A percentile compares a stretch with the other conserved stretches of the same genome.
These are phyloP conservation scores for Pseudogymnoascus sp. DNA, from an alignment of 2,329 filamentous ascomycete species.

Conservation along the genomic window DNA sequence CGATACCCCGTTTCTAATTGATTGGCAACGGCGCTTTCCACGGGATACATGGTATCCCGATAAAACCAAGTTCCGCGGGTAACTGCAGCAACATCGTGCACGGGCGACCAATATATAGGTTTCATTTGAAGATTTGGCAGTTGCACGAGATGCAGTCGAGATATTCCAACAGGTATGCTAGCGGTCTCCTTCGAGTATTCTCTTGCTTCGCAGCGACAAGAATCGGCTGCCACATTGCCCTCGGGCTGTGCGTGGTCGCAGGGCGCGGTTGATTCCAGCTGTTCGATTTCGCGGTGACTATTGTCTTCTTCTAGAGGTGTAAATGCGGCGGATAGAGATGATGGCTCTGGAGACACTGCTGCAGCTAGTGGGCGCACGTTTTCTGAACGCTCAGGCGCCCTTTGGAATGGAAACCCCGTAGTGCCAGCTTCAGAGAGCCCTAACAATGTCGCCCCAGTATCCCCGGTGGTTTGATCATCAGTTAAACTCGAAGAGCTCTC, in stretches of 20 bases:
- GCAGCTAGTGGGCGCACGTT: constrained; percentile 12
- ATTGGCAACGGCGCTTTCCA: constrained; percentile 81
- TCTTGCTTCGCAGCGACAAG: constrained; percentile 26
- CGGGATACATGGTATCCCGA: constrained; percentile 85
- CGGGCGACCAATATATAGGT: constrained; percentile 94
- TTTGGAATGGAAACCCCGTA: constrained; percentile 43
- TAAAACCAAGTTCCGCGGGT: constrained; percentile 95
- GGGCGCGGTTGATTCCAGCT: background rate
- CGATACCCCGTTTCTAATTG: constrained; percentile 87
- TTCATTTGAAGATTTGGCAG: constrained; percentile 82
- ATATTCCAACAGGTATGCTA: constrained; percentile 78
- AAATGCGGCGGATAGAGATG: background rate
- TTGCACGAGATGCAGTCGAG: constrained; percentile 82
- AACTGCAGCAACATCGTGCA: constrained; percentile 81
- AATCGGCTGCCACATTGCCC: constrained; percentile 17
- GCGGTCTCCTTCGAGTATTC: constrained; percentile 27
- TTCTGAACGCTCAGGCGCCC: constrained; percentile 31
- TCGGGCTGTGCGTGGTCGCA: background rate
- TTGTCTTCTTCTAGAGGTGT: background rate
- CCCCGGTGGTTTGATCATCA: background rate
- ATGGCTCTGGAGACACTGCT: background rate
- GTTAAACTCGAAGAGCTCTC: background rate
- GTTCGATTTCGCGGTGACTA: background rate
- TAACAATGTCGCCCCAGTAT: background rate
- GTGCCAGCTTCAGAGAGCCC: constrained; percentile 30